Conservation (phyloP, 2,329 filamentous ascomycete species). For the Penicillium sp. region DNA sequence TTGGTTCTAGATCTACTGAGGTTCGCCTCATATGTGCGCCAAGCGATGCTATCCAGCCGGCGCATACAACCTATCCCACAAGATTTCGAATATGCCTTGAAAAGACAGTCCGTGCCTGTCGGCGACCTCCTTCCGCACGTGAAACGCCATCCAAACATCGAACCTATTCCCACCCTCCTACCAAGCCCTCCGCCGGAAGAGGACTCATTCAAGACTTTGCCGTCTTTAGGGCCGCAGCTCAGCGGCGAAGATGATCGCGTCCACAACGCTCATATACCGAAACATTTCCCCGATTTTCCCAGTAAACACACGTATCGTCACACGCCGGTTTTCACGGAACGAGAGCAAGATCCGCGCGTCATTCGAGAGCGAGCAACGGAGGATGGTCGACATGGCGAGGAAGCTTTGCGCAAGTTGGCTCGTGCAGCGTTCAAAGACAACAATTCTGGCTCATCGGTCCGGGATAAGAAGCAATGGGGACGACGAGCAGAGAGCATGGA, state of each 20-base stretch:
- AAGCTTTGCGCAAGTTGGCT: constrained; percentile 54
- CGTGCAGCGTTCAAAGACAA: constrained; percentile 41
- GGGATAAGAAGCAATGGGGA: constrained; percentile 35
- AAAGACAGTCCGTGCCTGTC: constrained; percentile 22
- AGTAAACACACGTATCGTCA: constrained; percentile 56
- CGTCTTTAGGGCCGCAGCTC: constrained; percentile 46
- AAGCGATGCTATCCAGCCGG: constrained; percentile 51
- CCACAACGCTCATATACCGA: constrained; percentile 48
- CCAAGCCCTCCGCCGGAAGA: constrained; percentile 37
- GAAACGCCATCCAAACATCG: constrained; percentile 20
- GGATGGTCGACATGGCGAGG: constrained; percentile 57
- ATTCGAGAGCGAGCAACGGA: constrained; percentile 56
- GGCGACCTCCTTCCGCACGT: constrained; percentile 31
- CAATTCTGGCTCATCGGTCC: constrained; percentile 34
- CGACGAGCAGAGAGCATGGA: constrained; percentile 37
- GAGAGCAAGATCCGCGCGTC: constrained; percentile 52
- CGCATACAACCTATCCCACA: constrained; percentile 49
- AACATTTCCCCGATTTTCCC: constrained; percentile 54
- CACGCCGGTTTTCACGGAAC: constrained; percentile 50
- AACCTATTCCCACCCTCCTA: constrained; percentile 25
- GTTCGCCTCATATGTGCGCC: constrained; percentile 46
- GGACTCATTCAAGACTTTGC: constrained; percentile 26
- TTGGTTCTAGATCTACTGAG: constrained; percentile 47
- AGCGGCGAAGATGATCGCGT: constrained; percentile 41
- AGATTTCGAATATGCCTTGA: constrained; percentile 48